Evolutionary conservation across 441 rosid genomes (phyloP).

Genomic region (Monsonia emarginata): DNA sequence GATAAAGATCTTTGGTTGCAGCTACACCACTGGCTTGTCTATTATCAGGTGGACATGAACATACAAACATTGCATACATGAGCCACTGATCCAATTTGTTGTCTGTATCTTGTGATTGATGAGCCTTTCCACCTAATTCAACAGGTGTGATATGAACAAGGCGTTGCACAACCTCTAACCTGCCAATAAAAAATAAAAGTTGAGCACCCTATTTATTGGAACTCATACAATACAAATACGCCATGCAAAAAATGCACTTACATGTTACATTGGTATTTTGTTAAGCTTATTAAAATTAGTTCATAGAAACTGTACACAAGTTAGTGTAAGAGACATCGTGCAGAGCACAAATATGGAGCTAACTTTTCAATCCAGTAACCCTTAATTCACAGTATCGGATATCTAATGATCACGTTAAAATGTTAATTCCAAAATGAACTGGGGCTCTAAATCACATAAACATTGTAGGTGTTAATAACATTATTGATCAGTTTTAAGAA

Average conservation of each 20-base stretch:
- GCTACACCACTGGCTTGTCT: slow-evolving; percentile 74
- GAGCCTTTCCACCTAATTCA: slow-evolving; percentile 93
- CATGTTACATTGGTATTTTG: background rate
- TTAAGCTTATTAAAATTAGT: background rate
- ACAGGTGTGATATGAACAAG: slow-evolving; percentile 83
- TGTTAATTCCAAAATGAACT: background rate
- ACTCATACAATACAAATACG: background rate
- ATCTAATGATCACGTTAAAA: background rate
- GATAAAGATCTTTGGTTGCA: slow-evolving; percentile 81
- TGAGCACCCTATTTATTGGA: background rate
- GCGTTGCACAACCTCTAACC: slow-evolving; percentile 74
- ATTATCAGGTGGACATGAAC: slow-evolving; percentile 91
- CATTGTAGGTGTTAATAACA: background rate
- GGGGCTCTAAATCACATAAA: background rate
- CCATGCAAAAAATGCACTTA: background rate
- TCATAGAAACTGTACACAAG: background rate
- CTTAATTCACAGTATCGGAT: background rate
- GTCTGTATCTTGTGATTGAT: slow-evolving; percentile 82
- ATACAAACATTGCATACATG: slow-evolving; percentile 88
- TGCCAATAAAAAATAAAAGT: slow-evolving; percentile 27
- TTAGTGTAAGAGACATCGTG: background rate
- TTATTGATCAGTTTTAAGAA: background rate
- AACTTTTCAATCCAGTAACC: background rate
- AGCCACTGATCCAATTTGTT: slow-evolving; percentile 97
- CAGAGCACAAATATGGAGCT: background rate